Conservation (phyloP, 768 basidiomycete species). For the Russula dissimulans region DNA sequence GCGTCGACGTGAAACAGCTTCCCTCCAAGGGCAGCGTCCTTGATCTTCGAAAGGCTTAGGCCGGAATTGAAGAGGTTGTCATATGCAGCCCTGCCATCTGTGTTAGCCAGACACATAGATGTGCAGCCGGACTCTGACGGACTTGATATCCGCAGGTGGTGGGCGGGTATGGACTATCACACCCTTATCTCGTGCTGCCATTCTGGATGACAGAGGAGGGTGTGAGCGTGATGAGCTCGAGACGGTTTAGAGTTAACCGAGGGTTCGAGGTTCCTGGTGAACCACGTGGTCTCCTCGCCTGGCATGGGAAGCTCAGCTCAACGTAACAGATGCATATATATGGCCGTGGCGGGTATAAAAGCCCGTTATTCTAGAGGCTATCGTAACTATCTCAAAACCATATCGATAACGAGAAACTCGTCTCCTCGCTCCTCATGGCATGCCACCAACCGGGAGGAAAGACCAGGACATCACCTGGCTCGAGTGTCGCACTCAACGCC, state of each 20-base stretch:
- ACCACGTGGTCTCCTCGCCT: not conserved
- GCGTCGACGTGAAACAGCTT: conserved; percentile 40
- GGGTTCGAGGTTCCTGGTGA: not conserved
- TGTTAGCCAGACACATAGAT: not conserved
- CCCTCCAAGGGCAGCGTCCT: conserved; percentile 56
- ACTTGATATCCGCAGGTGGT: conserved; percentile 5
- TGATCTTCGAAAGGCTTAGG: conserved; percentile 49
- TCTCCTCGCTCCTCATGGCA: conserved; percentile 74
- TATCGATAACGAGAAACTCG: conserved; percentile 83
- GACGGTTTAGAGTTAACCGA: not conserved
- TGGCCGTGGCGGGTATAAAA: not conserved
- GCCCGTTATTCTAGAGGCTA: not conserved
- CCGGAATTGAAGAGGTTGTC: conserved; percentile 43
- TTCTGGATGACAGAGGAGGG: not conserved
- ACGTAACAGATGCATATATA: not conserved
- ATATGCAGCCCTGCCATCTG: conserved; percentile 31
- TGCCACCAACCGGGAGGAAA: conserved; percentile 96
- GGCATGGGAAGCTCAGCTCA: not conserved
- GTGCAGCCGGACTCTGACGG: not conserved
- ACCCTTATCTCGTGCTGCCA: conserved; percentile 3
- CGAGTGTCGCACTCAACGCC: conserved; percentile 54
- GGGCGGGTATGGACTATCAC: conserved; percentile 2
- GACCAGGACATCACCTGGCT: conserved; percentile 79
- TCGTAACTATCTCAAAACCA: conserved; percentile 53
- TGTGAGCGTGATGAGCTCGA: conserved; percentile 11